Conservation (phyloP, 2,329 filamentous ascomycete genomes). For the Chaetoscypha palmicola region DNA sequence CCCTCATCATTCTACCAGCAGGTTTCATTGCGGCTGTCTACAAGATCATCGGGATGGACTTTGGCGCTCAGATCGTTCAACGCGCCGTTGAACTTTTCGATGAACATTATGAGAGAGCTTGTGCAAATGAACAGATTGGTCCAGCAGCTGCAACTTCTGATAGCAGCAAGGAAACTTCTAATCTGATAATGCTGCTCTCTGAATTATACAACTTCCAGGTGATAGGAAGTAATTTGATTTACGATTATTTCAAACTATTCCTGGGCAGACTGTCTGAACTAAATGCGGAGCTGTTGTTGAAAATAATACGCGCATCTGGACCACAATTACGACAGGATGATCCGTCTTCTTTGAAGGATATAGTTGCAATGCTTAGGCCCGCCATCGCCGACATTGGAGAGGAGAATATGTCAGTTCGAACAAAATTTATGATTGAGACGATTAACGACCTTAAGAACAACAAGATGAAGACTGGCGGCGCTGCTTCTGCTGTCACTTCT, state of each 20-base stretch:
- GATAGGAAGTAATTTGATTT: constrained; percentile 73
- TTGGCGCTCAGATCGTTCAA: constrained; percentile 81
- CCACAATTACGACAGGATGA: constrained; percentile 83
- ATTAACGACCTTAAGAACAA: constrained; percentile 95
- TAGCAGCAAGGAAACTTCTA: constrained; percentile 57
- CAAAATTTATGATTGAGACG: constrained; percentile 95
- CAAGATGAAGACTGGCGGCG: constrained; percentile 68
- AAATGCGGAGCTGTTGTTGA: constrained; percentile 82
- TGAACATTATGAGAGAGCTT: constrained; percentile 46
- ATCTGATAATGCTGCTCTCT: constrained; percentile 75
- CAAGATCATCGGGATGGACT: constrained; percentile 79
- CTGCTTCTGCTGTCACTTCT: constrained; percentile 63
- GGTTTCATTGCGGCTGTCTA: constrained; percentile 86
- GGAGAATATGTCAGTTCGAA: constrained; percentile 71
- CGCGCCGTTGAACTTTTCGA: constrained; percentile 70
- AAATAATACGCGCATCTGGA: constrained; percentile 75
- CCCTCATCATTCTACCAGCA: constrained; percentile 83
- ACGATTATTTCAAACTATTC: constrained; percentile 81
- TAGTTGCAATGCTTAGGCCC: constrained; percentile 71
- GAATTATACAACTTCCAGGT: constrained; percentile 92
- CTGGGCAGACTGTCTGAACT: constrained; percentile 69
- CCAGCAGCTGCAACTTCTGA: constrained; percentile 18
- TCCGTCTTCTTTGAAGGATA: constrained; percentile 79
- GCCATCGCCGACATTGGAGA: constrained; percentile 62
- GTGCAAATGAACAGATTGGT: constrained; percentile 32